Evolutionary conservation across 2,329 filamentous ascomycete species (phyloP).

Genomic region (Fusarium austroafricanum): DNA sequence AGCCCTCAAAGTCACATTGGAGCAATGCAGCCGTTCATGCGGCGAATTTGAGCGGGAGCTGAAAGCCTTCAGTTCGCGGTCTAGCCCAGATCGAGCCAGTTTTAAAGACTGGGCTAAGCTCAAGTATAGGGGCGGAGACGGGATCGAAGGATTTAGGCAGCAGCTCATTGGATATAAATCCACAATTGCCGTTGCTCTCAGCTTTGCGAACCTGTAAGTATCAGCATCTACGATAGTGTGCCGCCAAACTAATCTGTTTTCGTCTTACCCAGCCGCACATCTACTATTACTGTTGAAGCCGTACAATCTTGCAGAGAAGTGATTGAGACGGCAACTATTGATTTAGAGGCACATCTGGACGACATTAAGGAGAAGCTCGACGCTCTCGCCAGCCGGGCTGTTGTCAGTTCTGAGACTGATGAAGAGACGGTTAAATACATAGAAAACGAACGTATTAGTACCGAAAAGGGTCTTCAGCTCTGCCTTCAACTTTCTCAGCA

Average conservation of each 20-base stretch:
- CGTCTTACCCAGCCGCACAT: background rate
- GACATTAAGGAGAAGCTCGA: conserved; percentile 1
- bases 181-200: conserved; percentile 39
- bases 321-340: background rate
- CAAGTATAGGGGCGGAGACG: conserved; percentile 55
- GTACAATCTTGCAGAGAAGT: background rate
- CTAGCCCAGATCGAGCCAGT: conserved; percentile 50
- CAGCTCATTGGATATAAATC: conserved; percentile 56
- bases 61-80: conserved; percentile 50
- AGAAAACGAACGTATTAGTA: conserved; percentile 33
- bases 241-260: background rate
- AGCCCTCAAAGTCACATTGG: conserved; percentile 50
- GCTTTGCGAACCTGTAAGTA: conserved; percentile 38
- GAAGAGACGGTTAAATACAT: conserved; percentile 11
- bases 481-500: conserved; percentile 37
- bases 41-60: conserved; percentile 56
- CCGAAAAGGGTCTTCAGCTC: conserved; percentile 37
- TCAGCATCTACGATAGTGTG: background rate
- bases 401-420: background rate
- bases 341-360: background rate
- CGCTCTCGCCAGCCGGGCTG: background rate
- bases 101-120: conserved; percentile 60
- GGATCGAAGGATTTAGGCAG: conserved; percentile 55
- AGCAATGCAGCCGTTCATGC: conserved; percentile 56
- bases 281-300: background rate